These are phyloP conservation scores for Crucibulum parvulum DNA, from an alignment of 1,284 basidiomycete species.

Conservation along the genomic window DNA sequence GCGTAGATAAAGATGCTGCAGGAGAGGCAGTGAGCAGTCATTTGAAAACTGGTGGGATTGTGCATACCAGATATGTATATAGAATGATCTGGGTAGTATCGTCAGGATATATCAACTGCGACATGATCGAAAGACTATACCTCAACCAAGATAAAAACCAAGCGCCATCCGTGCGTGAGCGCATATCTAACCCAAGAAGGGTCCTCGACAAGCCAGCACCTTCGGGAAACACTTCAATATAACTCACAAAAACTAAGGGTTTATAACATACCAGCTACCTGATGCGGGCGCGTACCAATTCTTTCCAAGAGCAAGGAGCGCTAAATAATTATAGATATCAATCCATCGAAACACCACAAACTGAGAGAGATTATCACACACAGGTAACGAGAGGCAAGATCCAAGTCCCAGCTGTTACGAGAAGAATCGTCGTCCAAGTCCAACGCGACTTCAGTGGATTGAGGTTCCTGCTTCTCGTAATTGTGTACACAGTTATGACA, in stretches of 20 bases:
- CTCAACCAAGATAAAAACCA: slow-evolving; percentile 8
- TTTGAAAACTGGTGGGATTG: no score
- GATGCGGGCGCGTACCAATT: slow-evolving; percentile 5
- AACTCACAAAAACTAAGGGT: background rate
- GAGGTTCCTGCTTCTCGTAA: background rate
- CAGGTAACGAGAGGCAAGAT: background rate
- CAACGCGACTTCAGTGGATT: background rate
- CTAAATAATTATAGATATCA: background rate
- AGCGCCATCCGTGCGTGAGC: slow-evolving; percentile 9
- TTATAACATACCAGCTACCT: slow-evolving; percentile 3
- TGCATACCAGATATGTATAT: no score
- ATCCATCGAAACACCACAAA: background rate
- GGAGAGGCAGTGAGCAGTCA: no score
- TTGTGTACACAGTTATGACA: background rate
- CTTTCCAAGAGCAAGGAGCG: slow-evolving; percentile 4
- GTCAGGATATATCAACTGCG: background rate
- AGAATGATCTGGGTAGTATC: no score
- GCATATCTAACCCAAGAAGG: slow-evolving; percentile 8
- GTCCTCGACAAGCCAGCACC: slow-evolving; percentile 8
- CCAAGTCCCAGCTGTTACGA: background rate
- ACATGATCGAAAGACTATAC: background rate
- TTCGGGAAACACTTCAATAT: background rate
- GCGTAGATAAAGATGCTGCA: no score
- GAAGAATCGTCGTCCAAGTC: background rate
- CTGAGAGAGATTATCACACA: background rate